Percentiles rank a stretch among this genome's conserved stretches.
Conservation (phyloP, 352 stramenopile genomes). For the Phytophthora capsici region DNA sequence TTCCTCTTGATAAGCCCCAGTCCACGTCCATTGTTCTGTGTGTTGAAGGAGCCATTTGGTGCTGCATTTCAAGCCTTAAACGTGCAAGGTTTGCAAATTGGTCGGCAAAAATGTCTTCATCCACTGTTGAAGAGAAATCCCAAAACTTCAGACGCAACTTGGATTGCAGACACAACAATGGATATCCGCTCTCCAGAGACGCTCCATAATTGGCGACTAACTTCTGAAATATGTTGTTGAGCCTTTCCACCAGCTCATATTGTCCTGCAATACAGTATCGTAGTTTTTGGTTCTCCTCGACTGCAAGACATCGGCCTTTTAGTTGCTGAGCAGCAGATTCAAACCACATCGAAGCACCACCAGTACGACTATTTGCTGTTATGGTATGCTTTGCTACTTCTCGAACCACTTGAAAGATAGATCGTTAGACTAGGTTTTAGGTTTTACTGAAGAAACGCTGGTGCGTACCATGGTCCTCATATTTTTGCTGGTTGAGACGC, state of each 20-base stretch:
- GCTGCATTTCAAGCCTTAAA: not conserved
- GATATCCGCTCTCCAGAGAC: not conserved
- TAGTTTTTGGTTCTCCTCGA: not conserved
- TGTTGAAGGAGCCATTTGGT: not conserved
- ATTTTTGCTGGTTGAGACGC: not conserved
- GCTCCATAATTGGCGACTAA: not conserved
- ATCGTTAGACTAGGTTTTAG: too few relatives aligned
- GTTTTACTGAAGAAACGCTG: too few relatives aligned
- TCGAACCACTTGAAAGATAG: too few relatives aligned
- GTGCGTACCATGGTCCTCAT: too few relatives aligned
- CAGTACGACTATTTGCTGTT: too few relatives aligned
- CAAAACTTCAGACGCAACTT: slow-evolving; percentile 5
- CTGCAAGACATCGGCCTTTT: not conserved
- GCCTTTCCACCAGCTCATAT: not conserved
- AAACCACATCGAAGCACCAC: not conserved
- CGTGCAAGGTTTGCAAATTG: slow-evolving; percentile 10
- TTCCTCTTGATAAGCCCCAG: slow-evolving; percentile 3
- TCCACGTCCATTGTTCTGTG: not conserved
- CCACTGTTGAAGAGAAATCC: slow-evolving; percentile 2
- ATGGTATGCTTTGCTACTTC: too few relatives aligned
- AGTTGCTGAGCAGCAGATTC: not conserved
- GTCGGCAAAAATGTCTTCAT: slow-evolving; percentile 11
- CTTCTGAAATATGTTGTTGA: not conserved
- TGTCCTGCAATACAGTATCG: not conserved
- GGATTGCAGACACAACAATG: not conserved